Base-by-base conservation (phyloP, 768 basidiomycete genomes). In the Rhodosporidiobolus sp. region DNA sequence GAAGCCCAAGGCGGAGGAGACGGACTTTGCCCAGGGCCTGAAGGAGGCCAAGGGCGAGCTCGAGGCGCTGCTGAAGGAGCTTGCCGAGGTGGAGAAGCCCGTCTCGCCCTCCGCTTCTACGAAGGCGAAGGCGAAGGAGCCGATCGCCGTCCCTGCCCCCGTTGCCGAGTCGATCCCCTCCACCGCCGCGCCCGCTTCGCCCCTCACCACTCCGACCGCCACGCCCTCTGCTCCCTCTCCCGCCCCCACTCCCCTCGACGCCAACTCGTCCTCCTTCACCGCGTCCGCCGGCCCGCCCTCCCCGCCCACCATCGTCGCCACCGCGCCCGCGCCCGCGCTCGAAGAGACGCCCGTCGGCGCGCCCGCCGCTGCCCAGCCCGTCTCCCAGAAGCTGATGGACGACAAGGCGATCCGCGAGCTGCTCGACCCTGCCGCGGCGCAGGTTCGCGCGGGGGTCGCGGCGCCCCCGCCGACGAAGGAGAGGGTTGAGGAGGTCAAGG, bases 141-240 rank as follows among this genome's bases (percentile, higher is more conserved):
- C 61, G 7, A 55, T 60, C 43, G 57, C 66, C 19, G 71, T 75
- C 28, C 74, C 74, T 17, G 69, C 66, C 0, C 74, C 65, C 4
- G 69, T 75, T 20, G 74, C 74, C 58, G 74, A 75, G 43, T 70
- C 74, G 11, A 34, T 70, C 59, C 63, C 71, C 20, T 12, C 66
- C 19, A 26, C 65, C 4, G 12, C 67, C 45, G 34, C 34, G 20
- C 62, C 63, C 16, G 58, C 52, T 3, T 54, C 67, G 28, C 71
- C 65, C 7, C 48, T 63, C 34, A 45, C 64, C 10, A 54, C 65
- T 32, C 49, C 70, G 16, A 14, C 67, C 20, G n/a, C 63, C 17
- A 45, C 62, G 4, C 30, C 59, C 4, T 50, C 62, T 19, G 28
- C 52, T 10, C 17, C 72, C n/a, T 45, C 65, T 14, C 6, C 61